Conservation (phyloP, 768 basidiomycete species). For the Phanerochaete sordida region DNA sequence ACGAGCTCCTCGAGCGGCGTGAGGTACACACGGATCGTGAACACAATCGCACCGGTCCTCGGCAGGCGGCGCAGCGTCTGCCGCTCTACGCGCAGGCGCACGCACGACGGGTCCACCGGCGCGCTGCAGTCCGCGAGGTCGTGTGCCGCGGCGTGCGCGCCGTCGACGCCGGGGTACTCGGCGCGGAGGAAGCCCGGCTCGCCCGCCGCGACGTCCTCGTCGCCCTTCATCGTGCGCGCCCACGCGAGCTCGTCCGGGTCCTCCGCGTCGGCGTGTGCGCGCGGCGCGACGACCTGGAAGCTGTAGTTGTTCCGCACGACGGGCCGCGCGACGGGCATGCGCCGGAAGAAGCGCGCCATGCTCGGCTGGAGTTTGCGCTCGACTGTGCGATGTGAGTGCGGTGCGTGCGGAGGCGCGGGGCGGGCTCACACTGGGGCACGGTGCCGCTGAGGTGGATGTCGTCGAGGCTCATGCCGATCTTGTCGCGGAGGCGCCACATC, state of each 20-base stretch:
- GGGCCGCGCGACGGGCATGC: slow-evolving; percentile 62
- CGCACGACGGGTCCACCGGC: slow-evolving; percentile 20
- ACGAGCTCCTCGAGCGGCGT: slow-evolving; percentile 49
- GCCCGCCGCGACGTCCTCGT: slow-evolving; percentile 39
- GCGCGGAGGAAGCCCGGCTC: slow-evolving; percentile 8
- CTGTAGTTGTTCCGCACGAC: slow-evolving; percentile 70
- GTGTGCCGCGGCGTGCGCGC: neutral
- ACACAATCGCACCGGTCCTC: slow-evolving; percentile 58
- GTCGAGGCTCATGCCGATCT: slow-evolving; percentile 67
- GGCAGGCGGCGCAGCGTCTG: slow-evolving; percentile 66
- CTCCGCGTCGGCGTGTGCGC: slow-evolving; percentile 16
- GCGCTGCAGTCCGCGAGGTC: neutral
- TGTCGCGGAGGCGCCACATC: slow-evolving; percentile 74
- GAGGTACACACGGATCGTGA: slow-evolving; percentile 67
- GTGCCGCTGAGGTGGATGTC: slow-evolving; percentile 69
- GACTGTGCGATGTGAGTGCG: slow-evolving; percentile 1
- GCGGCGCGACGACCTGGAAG: slow-evolving; percentile 37
- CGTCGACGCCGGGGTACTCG: slow-evolving; percentile 1
- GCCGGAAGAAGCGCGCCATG: slow-evolving; percentile 68
- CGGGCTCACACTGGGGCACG: slow-evolving; percentile 64
- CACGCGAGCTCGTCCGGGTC: slow-evolving; percentile 70
- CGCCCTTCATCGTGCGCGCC: slow-evolving; percentile 51
- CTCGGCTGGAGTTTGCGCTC: slow-evolving; percentile 60
- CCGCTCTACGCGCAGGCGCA: slow-evolving; percentile 60
- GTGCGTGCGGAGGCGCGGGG: neutral